Conservation (phyloP, 805 yeast species). For the Starmerella floricola region DNA sequence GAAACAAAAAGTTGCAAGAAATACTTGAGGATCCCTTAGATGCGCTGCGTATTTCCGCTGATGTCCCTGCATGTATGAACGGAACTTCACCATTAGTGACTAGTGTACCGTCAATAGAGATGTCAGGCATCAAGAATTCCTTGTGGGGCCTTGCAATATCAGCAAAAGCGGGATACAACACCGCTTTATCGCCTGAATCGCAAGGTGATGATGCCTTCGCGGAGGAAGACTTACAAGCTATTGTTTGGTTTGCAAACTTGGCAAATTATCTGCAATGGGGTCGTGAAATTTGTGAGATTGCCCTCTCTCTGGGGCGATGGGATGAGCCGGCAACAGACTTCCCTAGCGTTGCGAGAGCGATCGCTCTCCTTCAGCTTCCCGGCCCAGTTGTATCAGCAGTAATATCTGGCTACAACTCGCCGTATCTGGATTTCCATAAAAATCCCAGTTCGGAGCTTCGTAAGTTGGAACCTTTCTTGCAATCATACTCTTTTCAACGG, state of each 20-base stretch:
- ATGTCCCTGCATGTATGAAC: not conserved
- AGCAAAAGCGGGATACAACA: not conserved
- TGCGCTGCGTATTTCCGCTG: no score
- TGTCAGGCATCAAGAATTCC: not conserved
- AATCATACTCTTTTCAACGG: slow-evolving; percentile 9
- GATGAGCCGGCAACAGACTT: not conserved
- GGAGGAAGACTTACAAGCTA: slow-evolving; percentile 4
- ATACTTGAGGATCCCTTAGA: no score
- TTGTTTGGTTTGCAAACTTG: slow-evolving; percentile 13
- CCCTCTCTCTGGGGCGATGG: slow-evolving; percentile 4
- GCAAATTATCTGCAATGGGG: slow-evolving; percentile 1
- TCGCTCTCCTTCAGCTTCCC: slow-evolving; percentile 1
- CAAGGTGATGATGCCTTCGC: slow-evolving; percentile 4
- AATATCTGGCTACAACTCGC: not conserved
- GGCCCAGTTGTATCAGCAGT: not conserved
- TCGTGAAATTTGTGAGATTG: not conserved
- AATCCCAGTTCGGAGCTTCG: slow-evolving; percentile 1
- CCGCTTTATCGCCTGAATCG: not conserved
- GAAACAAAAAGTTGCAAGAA: no score
- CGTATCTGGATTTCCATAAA: not conserved
- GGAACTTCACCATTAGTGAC: not conserved
- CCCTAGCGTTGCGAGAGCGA: not conserved
- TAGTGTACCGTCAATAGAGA: not conserved
- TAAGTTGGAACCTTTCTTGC: slow-evolving; percentile 6
- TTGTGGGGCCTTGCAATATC: not conserved